phyloP scores from a whole-genome alignment of 768 basidiomycete genomes.

The Collybia mongolica region DNA sequence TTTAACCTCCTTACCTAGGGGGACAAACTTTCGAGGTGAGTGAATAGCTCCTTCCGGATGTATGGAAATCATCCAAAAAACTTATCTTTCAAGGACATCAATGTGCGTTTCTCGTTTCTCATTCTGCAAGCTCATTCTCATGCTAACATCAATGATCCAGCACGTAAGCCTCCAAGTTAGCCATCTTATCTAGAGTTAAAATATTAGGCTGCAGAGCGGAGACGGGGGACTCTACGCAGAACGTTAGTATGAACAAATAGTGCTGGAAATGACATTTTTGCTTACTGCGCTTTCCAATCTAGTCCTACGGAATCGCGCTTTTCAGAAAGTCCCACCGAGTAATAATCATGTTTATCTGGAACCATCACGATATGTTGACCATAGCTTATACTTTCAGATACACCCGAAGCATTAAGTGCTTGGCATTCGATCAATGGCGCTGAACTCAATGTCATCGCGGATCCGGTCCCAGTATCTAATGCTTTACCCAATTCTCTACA shows the following conservation, averaged over 20 bases:
- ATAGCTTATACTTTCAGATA: slow-evolving; percentile 28
- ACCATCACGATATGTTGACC: background rate
- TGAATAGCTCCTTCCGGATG: background rate
- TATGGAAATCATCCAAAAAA: background rate
- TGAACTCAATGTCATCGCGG: slow-evolving; percentile 49
- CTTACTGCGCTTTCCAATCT: background rate
- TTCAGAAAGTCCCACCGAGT: slow-evolving; percentile 63
- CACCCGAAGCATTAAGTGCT: slow-evolving; percentile 43
- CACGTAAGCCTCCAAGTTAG: slow-evolving; percentile 26
- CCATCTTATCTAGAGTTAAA: background rate
- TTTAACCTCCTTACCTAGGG: slow-evolving; percentile 24
- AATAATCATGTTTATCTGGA: slow-evolving; percentile 6
- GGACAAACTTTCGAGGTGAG: slow-evolving; percentile 62
- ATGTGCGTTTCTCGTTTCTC: slow-evolving; percentile 35
- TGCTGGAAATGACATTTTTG: background rate
- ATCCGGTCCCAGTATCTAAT: slow-evolving; percentile 49
- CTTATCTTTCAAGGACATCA: slow-evolving; percentile 48
- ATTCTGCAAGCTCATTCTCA: background rate
- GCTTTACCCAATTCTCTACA: slow-evolving; percentile 65
- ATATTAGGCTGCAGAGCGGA: slow-evolving; percentile 43
- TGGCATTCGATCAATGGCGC: slow-evolving; percentile 52
- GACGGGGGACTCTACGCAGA: slow-evolving; percentile 72
- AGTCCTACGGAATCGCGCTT: slow-evolving; percentile 73
- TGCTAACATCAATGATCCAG: slow-evolving; percentile 16
- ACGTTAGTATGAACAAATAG: slow-evolving; percentile 28